phyloP scores from a whole-genome alignment of 148 eudicot genomes.

The Arbutus unedo region DNA sequence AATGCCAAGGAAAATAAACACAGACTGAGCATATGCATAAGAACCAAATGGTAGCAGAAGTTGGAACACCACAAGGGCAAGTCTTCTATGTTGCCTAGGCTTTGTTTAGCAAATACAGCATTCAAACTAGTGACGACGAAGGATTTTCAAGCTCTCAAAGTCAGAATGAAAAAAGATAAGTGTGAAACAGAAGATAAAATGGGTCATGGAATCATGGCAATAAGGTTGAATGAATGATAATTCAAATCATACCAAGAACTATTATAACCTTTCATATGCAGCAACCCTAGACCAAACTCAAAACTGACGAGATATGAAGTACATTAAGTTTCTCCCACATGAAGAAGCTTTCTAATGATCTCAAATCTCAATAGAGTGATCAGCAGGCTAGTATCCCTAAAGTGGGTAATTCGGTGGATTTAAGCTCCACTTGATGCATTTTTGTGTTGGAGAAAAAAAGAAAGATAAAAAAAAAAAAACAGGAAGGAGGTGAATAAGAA shows the following conservation, averaged over 20 bases:
- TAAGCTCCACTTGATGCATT: slow-evolving; percentile 3
- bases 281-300: background rate
- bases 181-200: background rate
- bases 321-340: background rate
- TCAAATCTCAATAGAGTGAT: background rate
- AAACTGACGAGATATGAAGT: background rate
- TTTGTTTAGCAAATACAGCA: background rate
- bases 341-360: background rate
- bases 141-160: background rate
- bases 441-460: background rate
- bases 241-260: background rate
- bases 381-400: background rate
- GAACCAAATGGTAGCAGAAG: background rate
- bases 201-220: background rate
- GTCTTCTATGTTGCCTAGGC: background rate
- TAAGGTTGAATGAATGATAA: slow-evolving; percentile 2
- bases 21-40: background rate
- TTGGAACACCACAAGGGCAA: background rate
- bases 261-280: background rate
- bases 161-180: background rate
- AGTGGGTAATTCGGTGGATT: background rate
- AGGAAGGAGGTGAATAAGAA: background rate
- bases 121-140: background rate
- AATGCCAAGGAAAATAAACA: background rate
- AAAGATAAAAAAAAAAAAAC: background rate